Conservation (phyloP, 768 basidiomycete genomes). For the Hortiboletus flavorubellus region DNA sequence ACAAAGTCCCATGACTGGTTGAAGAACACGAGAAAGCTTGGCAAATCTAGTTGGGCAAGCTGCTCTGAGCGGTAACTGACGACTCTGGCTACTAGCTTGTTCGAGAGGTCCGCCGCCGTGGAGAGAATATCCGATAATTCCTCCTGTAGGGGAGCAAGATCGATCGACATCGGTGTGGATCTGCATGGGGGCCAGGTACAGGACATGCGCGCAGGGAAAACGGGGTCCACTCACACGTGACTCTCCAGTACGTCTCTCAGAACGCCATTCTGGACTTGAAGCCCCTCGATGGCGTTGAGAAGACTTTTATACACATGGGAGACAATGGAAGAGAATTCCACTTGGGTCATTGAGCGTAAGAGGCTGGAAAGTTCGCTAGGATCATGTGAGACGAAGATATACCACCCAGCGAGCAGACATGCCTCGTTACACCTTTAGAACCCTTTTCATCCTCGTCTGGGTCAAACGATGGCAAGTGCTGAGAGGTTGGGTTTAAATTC, state of each 20-base stretch:
- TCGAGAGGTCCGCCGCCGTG: slow-evolving; percentile 81
- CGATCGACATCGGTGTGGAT: slow-evolving; percentile 36
- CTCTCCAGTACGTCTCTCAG: slow-evolving; percentile 58
- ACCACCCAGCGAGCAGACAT: not conserved
- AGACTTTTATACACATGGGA: slow-evolving; percentile 58
- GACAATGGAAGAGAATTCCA: slow-evolving; percentile 63
- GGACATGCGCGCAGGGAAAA: not conserved
- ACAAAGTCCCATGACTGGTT: slow-evolving; percentile 89
- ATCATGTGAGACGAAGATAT: slow-evolving; percentile 4
- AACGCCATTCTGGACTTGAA: slow-evolving; percentile 57
- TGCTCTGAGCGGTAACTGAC: slow-evolving; percentile 73
- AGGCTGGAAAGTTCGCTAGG: slow-evolving; percentile 44
- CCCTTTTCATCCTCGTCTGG: slow-evolving; percentile 48
- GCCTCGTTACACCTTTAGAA: slow-evolving; percentile 31
- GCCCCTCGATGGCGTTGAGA: slow-evolving; percentile 62
- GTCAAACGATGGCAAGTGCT: slow-evolving; percentile 63
- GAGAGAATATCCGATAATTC: slow-evolving; percentile 76
- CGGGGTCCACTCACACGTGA: slow-evolving; percentile 35
- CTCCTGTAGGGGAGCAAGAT: slow-evolving; percentile 49
- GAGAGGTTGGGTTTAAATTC: slow-evolving; percentile 1
- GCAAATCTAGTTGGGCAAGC: slow-evolving; percentile 67
- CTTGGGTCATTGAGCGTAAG: slow-evolving; percentile 64
- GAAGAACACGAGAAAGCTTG: slow-evolving; percentile 78
- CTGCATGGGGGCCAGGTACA: slow-evolving; percentile 26
- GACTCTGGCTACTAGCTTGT: slow-evolving; percentile 78